Evolutionary conservation across 257 asterid genomes (phyloP), one percentile per base, ranked within the genome.

Genomic region (Primulina eburnea): DNA sequence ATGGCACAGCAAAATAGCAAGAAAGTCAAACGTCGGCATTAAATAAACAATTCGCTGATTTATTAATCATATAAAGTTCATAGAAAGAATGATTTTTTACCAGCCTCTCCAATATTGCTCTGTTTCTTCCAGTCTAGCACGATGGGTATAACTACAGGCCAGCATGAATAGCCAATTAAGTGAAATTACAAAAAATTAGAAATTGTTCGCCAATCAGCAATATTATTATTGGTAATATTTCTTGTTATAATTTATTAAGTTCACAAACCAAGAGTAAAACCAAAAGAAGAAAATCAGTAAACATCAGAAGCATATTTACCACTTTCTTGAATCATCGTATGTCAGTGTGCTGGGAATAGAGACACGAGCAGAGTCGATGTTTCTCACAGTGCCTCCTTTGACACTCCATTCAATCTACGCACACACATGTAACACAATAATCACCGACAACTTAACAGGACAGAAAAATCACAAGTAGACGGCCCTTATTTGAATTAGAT

Each of bases 51-150:
- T 20, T 21, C 17, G 34, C 37, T 26, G 32, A 57, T 58, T 28
- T 29, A 40, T 58, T 28, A 37, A 37, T 38, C 43, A 58, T 62
- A 59, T 40, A 34, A 53, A 26, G 17, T 18, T 14, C 32, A 29
- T 47, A 47, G 43, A 62, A 60, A 62, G 75, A 71, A 72, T 20
- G 75, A 66, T 65, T 57, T 57, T 61, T 60, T 88, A 93, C 99
- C 99, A 94, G 86, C 96, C 96, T 79, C 77, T 87, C 99, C 99
- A 94, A 69, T 87, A 86, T 77, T 90, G 92, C 74, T 91, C 99
- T 17, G 97, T 94, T 77, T 86, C 86, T 84, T 75, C 97, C 80
- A 94, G 86, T 74, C 59, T 89, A 77, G 99, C 96, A 71, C 96
- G 87, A 81, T 94, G 90, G 69, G 89, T 71, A 59, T 90, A 94